Base-by-base conservation (phyloP, 805 yeast genomes). In the Kazachstania psychrophila region DNA sequence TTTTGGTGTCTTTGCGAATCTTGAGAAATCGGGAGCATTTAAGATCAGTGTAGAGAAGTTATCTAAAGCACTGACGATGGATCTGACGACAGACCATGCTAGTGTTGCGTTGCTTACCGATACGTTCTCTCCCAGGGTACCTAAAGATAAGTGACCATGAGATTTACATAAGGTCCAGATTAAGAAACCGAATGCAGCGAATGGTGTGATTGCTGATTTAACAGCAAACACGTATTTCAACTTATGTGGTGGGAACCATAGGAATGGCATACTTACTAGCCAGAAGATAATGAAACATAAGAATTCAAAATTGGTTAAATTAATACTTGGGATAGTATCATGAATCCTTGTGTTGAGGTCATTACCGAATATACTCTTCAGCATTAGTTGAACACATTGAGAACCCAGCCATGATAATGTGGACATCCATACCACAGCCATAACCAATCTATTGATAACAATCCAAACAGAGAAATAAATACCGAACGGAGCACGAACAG, bases 381-480 rank as follows among this genome's bases (percentile, higher is more conserved):
- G 65, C 88, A 87, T 83, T 35, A 84, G 62, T 47, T 77, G 75
- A 14, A 88, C 78, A 68, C 94, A 81, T 47, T 85, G 76, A 20
- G 94, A 95, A 38, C 94, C 94, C 41, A 88, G 72, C 68, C 86
- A 81, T 15, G 82, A 72, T 55, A 84, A 94, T 13, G 85, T 89
- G 25, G 94, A 77, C 55, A 79, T 85, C 96, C 96, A 88, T 33
- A 88, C 77, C 49, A 77, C 70, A 15, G 87, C 83, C 86, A 88
- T 82, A 11, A 83, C 88, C 23, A 84, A 89, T 62, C 96, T 73
- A 62, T 87, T 87, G 36, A 87, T 50, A 29, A 88, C 77, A 7
- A 94, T 94, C 96, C 94, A 88, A 34, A 81, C 62, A 0, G 87
- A 78, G 32, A 94, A 94, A 66, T 78, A 83, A 9, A 83, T 74